Evolutionary conservation across 2,329 filamentous ascomycete genomes (phyloP), one percentile per base, ranked within the genome.

Genomic region (Alternaria angustiovoidea): DNA sequence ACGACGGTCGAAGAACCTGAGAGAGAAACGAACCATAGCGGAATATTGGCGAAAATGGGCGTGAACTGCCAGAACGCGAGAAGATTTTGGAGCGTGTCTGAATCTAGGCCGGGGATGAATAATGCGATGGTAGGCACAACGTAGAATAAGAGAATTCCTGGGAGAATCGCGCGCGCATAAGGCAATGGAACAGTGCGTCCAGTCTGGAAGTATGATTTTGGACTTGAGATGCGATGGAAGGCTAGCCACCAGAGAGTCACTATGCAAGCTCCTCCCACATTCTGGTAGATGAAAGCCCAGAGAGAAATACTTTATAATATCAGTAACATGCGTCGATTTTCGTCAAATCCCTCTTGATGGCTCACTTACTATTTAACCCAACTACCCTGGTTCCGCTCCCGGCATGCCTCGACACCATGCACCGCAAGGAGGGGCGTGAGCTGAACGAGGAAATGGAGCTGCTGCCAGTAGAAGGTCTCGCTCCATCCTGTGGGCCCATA

Each of bases 341-440:
- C 20, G 20, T 32, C 20, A 48, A 4, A 16, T 14, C 4, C 4
- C 5, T 4, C 26, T 1, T 7, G 14, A 18, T 16, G 3, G 18
- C 9, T 30, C 20, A 62, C 66, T 52, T 39, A 69, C 66, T 65
- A 69, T 56, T 62, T 69, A 5, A 67, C 30, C 66, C 61, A 69
- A 20, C 61, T 67, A 20, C 51, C 46, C 11, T 51, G 51, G 11
- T 69, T 65, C 6, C 63, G 48, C 34, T 60, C 59, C n/a, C 66
- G 60, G 34, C 57, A 69, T 16, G 66, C 62, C 38, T 69, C 66
- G 0, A 69, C 62, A 46, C 58, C 65, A 51, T 61, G 53, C 4
- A 69, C 42, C 1, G 56, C 59, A 4, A 64, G 42, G 7, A 66
- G 5, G 2, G 54, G 48, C 1, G 57, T 22, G 11, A 69, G 6